Evolutionary conservation across 768 basidiomycete genomes (phyloP).

Genomic region (Russula virescens): DNA sequence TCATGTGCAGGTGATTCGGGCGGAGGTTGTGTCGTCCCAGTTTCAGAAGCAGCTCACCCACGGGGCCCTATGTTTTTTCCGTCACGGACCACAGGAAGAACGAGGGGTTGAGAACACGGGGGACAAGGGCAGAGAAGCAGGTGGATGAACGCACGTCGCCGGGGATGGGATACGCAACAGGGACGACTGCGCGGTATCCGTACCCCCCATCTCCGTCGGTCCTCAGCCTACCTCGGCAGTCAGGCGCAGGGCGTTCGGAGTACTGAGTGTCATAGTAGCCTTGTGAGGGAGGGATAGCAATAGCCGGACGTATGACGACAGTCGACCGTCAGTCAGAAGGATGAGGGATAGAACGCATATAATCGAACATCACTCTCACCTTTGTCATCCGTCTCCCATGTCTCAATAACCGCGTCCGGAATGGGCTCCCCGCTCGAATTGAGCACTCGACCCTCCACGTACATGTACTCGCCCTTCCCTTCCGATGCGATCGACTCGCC

Average conservation of each 20-base stretch:
- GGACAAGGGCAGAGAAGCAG: background rate
- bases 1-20: conserved; percentile 76
- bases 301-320: background rate
- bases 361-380: conserved; percentile 36
- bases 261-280: conserved; percentile 49
- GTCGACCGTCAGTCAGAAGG: background rate
- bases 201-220: conserved; percentile 58
- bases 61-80: conserved; percentile 52
- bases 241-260: conserved; percentile 47
- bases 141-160: conserved; percentile 42
- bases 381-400: conserved; percentile 74
- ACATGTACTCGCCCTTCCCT: conserved; percentile 82
- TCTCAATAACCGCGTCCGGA: conserved; percentile 61
- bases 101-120: too few relatives aligned
- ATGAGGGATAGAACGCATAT: background rate
- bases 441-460: conserved; percentile 64
- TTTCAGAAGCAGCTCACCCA: conserved; percentile 50
- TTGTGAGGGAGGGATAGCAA: conserved; percentile 21
- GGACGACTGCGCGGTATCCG: conserved; percentile 67
- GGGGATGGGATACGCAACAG: conserved; percentile 70
- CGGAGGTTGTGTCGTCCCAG: conserved; percentile 70
- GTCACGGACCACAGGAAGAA: too few relatives aligned
- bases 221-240: conserved; percentile 65
- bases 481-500: conserved; percentile 82
- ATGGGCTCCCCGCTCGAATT: conserved; percentile 59